phyloP scores from a whole-genome alignment of 305 asterid species.

The Caryopteris hybrid region DNA sequence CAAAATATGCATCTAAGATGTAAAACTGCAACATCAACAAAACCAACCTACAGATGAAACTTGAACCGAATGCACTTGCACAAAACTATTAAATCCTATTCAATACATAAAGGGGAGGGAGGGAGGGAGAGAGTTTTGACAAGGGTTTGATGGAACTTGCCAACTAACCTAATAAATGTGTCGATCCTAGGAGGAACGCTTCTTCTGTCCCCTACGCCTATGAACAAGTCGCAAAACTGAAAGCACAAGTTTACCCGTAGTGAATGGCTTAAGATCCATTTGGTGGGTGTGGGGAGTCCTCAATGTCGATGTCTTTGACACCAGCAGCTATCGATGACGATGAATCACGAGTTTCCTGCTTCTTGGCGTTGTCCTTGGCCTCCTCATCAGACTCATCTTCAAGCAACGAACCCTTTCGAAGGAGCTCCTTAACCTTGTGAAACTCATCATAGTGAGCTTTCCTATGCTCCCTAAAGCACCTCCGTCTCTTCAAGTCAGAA shows the following conservation, averaged over 20 bases:
- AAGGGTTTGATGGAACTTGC: too few relatives aligned
- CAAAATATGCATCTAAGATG: too few relatives aligned
- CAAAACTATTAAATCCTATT: too few relatives aligned
- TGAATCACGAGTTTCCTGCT: conserved; percentile 19
- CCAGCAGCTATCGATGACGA: conserved; percentile 50
- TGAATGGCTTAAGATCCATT: conserved; percentile 22
- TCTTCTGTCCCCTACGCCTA: neutral
- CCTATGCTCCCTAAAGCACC: conserved; percentile 74
- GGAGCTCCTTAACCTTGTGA: conserved; percentile 62
- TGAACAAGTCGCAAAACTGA: too few relatives aligned
- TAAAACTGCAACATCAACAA: too few relatives aligned
- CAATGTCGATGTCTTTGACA: conserved; percentile 51
- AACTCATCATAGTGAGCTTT: conserved; percentile 89
- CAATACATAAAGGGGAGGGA: too few relatives aligned
- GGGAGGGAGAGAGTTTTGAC: too few relatives aligned
- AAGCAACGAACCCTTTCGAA: conserved; percentile 40
- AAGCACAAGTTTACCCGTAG: conserved; percentile 5
- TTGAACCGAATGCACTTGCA: too few relatives aligned
- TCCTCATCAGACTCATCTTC: conserved; percentile 56
- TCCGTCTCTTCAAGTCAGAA: conserved; percentile 42
- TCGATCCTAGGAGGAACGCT: neutral
- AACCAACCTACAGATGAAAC: too few relatives aligned
- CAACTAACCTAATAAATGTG: neutral
- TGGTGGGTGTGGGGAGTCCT: conserved; percentile 30
- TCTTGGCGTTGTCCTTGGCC: conserved; percentile 15